phyloP scores from a whole-genome alignment of 1,284 basidiomycete genomes.

The Coniferiporia sulphurascens region DNA sequence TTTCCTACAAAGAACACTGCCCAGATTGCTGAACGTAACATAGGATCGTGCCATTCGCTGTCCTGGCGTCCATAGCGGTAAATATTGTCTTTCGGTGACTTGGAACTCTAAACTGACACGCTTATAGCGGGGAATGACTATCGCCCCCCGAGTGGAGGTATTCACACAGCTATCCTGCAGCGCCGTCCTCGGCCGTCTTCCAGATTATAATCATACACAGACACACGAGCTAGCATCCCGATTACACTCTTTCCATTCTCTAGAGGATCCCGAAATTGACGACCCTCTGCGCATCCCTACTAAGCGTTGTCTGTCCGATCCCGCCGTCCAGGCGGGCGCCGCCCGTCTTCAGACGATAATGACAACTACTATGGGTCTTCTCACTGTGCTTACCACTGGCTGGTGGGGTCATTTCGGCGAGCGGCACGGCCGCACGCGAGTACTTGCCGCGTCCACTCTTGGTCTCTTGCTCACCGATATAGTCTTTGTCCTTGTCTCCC shows the following conservation, averaged over 20 bases:
- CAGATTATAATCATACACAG: slow-evolving; percentile 36
- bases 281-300: slow-evolving; percentile 50
- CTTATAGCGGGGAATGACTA: slow-evolving; percentile 68
- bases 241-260: slow-evolving; percentile 7
- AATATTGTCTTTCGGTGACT: slow-evolving; percentile 26
- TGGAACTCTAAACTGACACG: slow-evolving; percentile 6
- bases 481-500: slow-evolving; percentile 74
- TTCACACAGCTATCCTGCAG: slow-evolving; percentile 74
- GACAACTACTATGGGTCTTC: slow-evolving; percentile 74
- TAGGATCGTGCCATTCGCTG: slow-evolving; percentile 72
- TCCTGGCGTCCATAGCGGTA: slow-evolving; percentile 61
- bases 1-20: slow-evolving; percentile 11
- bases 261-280: slow-evolving; percentile 23
- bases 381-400: slow-evolving; percentile 80
- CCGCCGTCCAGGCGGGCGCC: slow-evolving; percentile 61
- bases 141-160: slow-evolving; percentile 71
- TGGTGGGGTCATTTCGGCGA: slow-evolving; percentile 88
- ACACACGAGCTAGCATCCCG: slow-evolving; percentile 19
- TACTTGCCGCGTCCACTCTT: slow-evolving; percentile 65
- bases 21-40: slow-evolving; percentile 16
- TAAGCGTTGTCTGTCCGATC: slow-evolving; percentile 51
- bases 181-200: slow-evolving; percentile 37
- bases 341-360: slow-evolving; percentile 66
- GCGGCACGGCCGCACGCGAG: slow-evolving; percentile 67
- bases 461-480: slow-evolving; percentile 77